Conservation (phyloP, 2,329 filamentous ascomycete genomes). For the Aspergillus novofumigatus region DNA sequence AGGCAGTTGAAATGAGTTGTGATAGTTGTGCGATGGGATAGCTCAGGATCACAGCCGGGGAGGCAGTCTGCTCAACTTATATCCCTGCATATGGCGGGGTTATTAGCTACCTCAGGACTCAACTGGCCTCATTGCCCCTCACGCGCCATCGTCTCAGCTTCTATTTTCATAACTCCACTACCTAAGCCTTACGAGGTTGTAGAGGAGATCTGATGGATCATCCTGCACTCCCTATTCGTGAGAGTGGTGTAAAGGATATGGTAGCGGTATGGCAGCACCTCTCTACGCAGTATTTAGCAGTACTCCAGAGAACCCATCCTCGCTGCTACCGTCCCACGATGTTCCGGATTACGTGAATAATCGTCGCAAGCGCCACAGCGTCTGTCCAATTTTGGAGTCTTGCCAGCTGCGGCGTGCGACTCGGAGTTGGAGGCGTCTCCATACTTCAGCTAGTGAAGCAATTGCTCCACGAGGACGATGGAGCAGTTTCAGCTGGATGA, state of each 20-base stretch:
- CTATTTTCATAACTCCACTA: neutral
- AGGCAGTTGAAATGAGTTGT: neutral
- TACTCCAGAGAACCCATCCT: neutral
- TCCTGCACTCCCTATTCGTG: neutral
- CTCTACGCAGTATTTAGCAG: neutral
- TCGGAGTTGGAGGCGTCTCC: neutral
- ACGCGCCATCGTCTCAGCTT: neutral
- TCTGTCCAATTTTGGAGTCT: neutral
- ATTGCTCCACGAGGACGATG: neutral
- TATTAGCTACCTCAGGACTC: neutral
- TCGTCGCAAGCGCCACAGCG: neutral
- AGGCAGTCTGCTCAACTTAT: neutral
- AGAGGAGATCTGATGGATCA: neutral
- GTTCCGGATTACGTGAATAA: neutral
- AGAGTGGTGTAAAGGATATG: neutral
- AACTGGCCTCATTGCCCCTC: neutral
- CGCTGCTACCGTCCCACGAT: neutral
- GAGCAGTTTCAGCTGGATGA: neutral
- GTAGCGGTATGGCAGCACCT: neutral
- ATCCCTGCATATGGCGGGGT: neutral
- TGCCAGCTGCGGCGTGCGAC: neutral
- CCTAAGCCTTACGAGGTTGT: neutral
- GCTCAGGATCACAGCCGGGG: neutral
- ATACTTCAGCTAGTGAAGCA: neutral
- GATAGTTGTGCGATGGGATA: neutral